Conservation (phyloP, 2,329 filamentous ascomycete species). For the Ilyonectria mors-panacis region DNA sequence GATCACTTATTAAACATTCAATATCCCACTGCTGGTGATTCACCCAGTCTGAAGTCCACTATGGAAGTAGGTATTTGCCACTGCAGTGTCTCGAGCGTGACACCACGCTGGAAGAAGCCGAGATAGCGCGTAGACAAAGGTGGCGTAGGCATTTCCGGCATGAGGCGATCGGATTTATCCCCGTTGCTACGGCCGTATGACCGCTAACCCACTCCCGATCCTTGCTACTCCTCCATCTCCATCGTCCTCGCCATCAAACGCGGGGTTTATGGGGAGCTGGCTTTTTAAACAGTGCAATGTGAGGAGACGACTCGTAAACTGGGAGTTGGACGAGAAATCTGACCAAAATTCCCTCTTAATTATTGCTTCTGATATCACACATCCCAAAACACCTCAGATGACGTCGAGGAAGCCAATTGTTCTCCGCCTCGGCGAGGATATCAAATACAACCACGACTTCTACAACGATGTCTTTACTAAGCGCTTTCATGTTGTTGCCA, state of each 20-base stretch:
- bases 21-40: too few relatives aligned
- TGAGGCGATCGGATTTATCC: constrained; percentile 8
- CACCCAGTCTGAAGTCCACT: too few relatives aligned
- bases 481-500: constrained; percentile 58
- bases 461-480: constrained; percentile 56
- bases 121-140: too few relatives aligned
- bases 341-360: not conserved
- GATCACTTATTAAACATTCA: too few relatives aligned
- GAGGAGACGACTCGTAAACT: not conserved
- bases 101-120: too few relatives aligned
- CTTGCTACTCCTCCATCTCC: not conserved
- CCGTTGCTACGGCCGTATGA: constrained; percentile 10
- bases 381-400: constrained; percentile 14
- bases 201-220: not conserved
- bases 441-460: constrained; percentile 63
- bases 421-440: constrained; percentile 58
- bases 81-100: too few relatives aligned
- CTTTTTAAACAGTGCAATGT: not conserved
- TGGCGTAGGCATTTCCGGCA: not conserved
- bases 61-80: too few relatives aligned
- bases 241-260: not conserved
- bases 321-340: not conserved
- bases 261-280: not conserved
- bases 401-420: constrained; percentile 35
- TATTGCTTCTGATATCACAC: not conserved